A percentile compares a stretch with the other conserved stretches of the same genome.
Evolutionary conservation across 108 stramenopile genomes (phyloP).

Genomic region (Pseudonitzschia multiseries): DNA sequence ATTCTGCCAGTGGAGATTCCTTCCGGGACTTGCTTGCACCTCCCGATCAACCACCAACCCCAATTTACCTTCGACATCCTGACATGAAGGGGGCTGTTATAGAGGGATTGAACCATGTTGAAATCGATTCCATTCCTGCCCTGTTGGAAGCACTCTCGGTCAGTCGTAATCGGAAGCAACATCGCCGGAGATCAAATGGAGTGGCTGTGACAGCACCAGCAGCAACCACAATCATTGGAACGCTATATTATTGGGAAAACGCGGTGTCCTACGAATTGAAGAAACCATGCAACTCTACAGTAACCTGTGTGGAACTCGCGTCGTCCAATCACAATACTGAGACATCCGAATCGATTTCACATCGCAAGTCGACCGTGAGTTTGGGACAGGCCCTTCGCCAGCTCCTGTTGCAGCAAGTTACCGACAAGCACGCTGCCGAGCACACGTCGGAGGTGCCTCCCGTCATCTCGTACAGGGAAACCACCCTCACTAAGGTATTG

Average conservation of each 20-base stretch:
- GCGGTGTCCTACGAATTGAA: constrained; percentile 20
- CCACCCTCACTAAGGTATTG: constrained; percentile 71
- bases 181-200: not conserved
- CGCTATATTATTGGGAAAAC: constrained; percentile 25
- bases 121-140: constrained; percentile 39
- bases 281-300: constrained; percentile 16
- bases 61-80: constrained; percentile 17
- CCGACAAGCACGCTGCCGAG: not conserved
- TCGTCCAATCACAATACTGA: not conserved
- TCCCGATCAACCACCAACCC: not conserved
- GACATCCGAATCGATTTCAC: constrained; percentile 5
- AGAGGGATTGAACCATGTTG: constrained; percentile 48
- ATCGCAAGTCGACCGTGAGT: constrained; percentile 21
- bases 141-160: constrained; percentile 18
- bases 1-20: constrained; percentile 28
- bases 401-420: constrained; percentile 12
- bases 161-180: not conserved
- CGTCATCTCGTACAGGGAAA: constrained; percentile 62
- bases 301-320: constrained; percentile 38
- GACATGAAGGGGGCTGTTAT: constrained; percentile 49
- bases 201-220: constrained; percentile 18
- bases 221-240: constrained; percentile 27
- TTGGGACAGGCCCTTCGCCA: constrained; percentile 33
- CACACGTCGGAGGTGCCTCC: constrained; percentile 5
- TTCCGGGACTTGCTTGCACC: constrained; percentile 48